These are phyloP conservation scores for Picea abies DNA, from an alignment of 83 land plant genomes.

Conservation along the genomic window DNA sequence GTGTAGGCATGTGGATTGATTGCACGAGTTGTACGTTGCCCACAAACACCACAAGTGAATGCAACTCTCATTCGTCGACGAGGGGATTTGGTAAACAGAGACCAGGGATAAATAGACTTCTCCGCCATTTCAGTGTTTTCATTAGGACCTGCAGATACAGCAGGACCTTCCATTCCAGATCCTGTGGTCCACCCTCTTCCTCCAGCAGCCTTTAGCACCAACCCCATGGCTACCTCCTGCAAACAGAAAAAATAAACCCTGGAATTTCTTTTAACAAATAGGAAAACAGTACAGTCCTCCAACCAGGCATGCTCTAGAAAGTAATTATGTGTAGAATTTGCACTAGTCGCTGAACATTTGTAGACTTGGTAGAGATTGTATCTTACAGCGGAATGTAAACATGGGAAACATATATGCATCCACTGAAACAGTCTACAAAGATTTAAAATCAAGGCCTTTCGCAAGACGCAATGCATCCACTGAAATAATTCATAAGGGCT, in stretches of 20 bases:
- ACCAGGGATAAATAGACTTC: constrained; percentile 64
- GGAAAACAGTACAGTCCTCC: not conserved
- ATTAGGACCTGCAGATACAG: constrained; percentile 35
- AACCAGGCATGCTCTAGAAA: not conserved
- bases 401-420: no score
- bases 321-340: not conserved
- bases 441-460: no score
- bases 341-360: not conserved
- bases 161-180: constrained; percentile 94
- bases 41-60: constrained; percentile 93
- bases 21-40: constrained; percentile 92
- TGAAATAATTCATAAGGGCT: not conserved
- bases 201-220: constrained; percentile 79
- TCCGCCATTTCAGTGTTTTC: constrained; percentile 29
- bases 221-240: constrained; percentile 96
- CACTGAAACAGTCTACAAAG: no score
- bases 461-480: no score
- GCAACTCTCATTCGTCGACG: constrained; percentile 92
- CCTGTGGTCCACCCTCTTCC: constrained; percentile 96
- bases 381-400: no score
- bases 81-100: constrained; percentile 88
- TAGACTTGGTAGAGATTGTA: not conserved
- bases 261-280: not conserved
- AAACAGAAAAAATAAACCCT: not conserved
- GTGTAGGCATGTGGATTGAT: constrained; percentile 98